phyloP scores from a whole-genome alignment of 2,329 filamentous ascomycete genomes.

The Phialophora expanda region DNA sequence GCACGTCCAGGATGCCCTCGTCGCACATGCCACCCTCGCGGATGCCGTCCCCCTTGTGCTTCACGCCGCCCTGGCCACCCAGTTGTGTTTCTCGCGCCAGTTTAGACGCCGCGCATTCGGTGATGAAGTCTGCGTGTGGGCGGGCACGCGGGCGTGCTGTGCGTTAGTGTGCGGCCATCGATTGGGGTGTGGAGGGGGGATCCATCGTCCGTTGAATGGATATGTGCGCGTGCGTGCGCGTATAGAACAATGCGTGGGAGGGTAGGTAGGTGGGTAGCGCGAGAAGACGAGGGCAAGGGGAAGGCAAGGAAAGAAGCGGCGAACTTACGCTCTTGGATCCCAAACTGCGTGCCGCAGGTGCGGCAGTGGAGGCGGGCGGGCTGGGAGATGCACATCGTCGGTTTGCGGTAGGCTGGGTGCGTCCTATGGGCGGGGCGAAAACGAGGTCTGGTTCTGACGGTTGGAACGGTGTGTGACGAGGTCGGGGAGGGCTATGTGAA shows the following conservation, averaged over 20 bases:
- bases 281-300: not conserved
- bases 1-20: not conserved
- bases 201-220: too few species aligned
- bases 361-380: slow-evolving; percentile 6
- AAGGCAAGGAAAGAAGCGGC: not conserved
- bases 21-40: not conserved
- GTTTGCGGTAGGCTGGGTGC: not conserved
- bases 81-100: not conserved
- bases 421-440: not conserved
- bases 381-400: slow-evolving; percentile 5
- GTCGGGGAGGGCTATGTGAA: not conserved
- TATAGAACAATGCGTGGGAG: not conserved
- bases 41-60: not conserved
- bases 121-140: slow-evolving; percentile 1
- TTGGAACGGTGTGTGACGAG: not conserved
- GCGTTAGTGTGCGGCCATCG: too few species aligned
- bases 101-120: not conserved
- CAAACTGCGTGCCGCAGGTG: not conserved
- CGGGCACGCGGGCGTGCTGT: too few species aligned
- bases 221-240: not conserved
- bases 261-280: not conserved
- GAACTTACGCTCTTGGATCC: not conserved
- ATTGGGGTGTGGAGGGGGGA: too few species aligned
- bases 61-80: not conserved
- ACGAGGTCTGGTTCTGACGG: not conserved